Conservation (phyloP, 2,329 filamentous ascomycete species). For the Hymenoscyphus repandus region DNA sequence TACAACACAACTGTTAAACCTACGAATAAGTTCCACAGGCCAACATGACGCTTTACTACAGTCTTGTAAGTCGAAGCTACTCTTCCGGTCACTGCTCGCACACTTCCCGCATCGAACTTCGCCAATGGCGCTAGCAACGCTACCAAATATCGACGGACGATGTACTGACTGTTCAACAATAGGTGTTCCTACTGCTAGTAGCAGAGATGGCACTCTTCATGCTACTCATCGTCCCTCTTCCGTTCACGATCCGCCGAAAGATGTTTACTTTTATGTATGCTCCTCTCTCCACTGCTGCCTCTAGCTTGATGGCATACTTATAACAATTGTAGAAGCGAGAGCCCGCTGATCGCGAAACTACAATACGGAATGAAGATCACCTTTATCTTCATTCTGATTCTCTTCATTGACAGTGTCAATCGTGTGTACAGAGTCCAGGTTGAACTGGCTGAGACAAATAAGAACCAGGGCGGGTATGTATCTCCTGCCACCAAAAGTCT, state of each 20-base stretch:
- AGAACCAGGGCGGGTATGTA: constrained; percentile 41
- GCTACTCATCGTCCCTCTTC: constrained; percentile 78
- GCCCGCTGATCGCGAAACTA: constrained; percentile 70
- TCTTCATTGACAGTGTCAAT: constrained; percentile 94
- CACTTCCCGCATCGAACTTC: background rate
- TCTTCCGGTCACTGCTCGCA: background rate
- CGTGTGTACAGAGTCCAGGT: constrained; percentile 95
- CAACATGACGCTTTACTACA: constrained; percentile 48
- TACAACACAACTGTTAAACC: constrained; percentile 8
- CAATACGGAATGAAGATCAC: constrained; percentile 99
- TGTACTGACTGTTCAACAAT: background rate
- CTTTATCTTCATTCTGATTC: constrained; percentile 97
- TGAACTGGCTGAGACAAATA: constrained; percentile 70
- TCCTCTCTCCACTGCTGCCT: constrained; percentile 42
- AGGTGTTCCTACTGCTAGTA: constrained; percentile 82
- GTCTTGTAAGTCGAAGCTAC: constrained; percentile 36
- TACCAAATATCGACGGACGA: background rate
- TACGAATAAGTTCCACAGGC: constrained; percentile 11
- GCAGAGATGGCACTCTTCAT: constrained; percentile 79
- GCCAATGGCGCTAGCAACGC: background rate
- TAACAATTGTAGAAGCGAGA: constrained; percentile 25
- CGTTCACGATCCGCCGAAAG: constrained; percentile 55
- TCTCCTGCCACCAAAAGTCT: background rate
- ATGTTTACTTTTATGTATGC: constrained; percentile 75
- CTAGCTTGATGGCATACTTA: constrained; percentile 12